Evolutionary conservation across 2,329 filamentous ascomycete species (phyloP).

Genomic region (Botryotinia narcissicola): DNA sequence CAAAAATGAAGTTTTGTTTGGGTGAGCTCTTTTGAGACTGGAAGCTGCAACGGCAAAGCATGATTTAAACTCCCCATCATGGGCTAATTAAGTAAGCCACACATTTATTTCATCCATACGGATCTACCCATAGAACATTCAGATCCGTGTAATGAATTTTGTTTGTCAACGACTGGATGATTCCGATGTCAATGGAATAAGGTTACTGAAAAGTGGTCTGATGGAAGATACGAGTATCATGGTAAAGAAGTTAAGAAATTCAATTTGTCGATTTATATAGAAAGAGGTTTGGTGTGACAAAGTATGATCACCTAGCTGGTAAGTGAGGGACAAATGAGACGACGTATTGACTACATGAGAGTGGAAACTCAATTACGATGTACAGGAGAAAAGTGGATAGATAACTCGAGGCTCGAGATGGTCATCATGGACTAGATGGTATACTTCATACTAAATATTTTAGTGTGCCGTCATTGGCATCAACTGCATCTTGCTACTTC

Average conservation of each 20-base stretch:
- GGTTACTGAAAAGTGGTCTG: background rate
- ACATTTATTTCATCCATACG: background rate
- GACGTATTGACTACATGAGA: background rate
- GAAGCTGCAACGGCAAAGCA: background rate
- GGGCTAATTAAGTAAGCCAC: constrained; percentile 2
- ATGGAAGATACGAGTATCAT: background rate
- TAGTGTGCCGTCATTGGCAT: background rate
- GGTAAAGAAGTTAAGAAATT: background rate
- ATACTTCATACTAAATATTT: background rate
- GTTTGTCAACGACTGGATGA: background rate
- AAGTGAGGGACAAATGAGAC: background rate
- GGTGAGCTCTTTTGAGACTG: background rate
- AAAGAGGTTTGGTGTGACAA: background rate
- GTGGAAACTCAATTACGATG: background rate
- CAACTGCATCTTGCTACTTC: background rate
- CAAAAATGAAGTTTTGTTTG: constrained; percentile 14
- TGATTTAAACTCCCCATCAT: background rate
- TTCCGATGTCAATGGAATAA: background rate
- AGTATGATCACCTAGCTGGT: background rate
- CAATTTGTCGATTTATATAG: background rate
- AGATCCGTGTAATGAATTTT: background rate
- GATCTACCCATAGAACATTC: background rate
- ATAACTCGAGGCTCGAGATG: background rate
- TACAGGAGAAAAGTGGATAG: background rate
- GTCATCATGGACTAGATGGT: background rate